Evolutionary conservation across 371 early-diverging fungal genomes (phyloP), one percentile per base, ranked within the genome.

Genomic region (Mucor circinelloides): DNA sequence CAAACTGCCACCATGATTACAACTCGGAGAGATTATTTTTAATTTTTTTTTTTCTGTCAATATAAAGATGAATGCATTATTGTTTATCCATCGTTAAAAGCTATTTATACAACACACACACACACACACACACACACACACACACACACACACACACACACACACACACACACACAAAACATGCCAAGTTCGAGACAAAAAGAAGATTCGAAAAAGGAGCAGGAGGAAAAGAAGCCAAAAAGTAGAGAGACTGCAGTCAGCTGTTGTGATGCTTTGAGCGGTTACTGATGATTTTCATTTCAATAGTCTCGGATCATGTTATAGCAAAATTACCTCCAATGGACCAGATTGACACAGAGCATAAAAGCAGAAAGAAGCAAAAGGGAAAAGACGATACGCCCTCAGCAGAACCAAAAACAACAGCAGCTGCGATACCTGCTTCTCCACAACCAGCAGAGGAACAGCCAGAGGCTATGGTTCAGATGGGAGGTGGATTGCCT

Each of bases 401-500:
- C 13, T 1, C 36, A 13, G 13, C 36, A 0, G 13, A 8, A 2
- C 10, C 48, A 48, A 3, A 21, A 21, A 8, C 6, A 48, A 0
- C 23, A 7, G 23, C 19, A 23, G 48, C 48, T n/a, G 42, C 42
- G 4, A 10, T 21, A 50, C 10, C 50, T 10, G 23, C 25, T 21
- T 9, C 48, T 23, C 6, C 21, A 23, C 44, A 44, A 7, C 19
- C 44, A n/a, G 19, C 19, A 44, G 44, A 44, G 12, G 2, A 30
- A 6, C 30, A 30, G 6, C 6, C 44, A 6, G 46, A n/a, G 4
- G 44, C 21, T 13, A 58, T 38, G 58, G 58, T 64, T 1, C 23
- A 64, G 8, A 42, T 68, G 28, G 68, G 68, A 17, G 63, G 48
- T 2, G 68, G 68, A 6, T 57, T 68, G 31, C 68, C 68, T 27